Evolutionary conservation across 192 early-diverging fungal species (phyloP), one percentile per base, ranked within the genome.

Genomic region (Anaeromyces robustus): DNA sequence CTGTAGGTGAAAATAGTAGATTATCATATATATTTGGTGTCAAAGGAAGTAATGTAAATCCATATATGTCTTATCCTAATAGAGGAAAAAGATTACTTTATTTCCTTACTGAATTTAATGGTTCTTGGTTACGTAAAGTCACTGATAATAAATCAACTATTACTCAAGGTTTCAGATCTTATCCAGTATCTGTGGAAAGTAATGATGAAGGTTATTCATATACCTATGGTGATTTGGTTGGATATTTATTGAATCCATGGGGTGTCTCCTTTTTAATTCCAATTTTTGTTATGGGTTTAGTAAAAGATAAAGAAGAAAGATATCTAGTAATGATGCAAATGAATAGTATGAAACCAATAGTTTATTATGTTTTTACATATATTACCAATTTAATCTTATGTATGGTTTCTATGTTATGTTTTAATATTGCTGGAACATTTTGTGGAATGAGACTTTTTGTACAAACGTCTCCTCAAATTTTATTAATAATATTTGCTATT

Each of bases 241-340:
- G 92, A 22, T 78, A 87, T 30, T 87, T 92, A 39, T 77, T 94
- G 77, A 93, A 89, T 84, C 93, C 93, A n/a, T 94, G 93, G 79
- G 93, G 91, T 3, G 86, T 94, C 6, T 88, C 87, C 4, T 94
- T 94, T 83, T 78, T 94, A 82, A 81, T 94, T 12, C 43, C 43
- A 52, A 92, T 92, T 30, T 94, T 94, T 83, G 89, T 89, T 2
- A 89, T 94, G 34, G 89, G 83, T 31, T 81, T 94, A 30, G 91
- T 93, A 78, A 85, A 88, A 79, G 92, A 94, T 83, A 94, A 94
- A 86, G 92, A 94, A 79, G 89, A 89, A 22, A 82, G 90, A 30
- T 89, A 92, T 78, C 80, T 91, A 26, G 86, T 89, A 17, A 93
- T 93, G 92, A 94, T 93, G 92, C 80, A 84, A 81, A 92, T 93